Conservation (phyloP, 1,284 basidiomycete species). For the Leccinum insigne region DNA sequence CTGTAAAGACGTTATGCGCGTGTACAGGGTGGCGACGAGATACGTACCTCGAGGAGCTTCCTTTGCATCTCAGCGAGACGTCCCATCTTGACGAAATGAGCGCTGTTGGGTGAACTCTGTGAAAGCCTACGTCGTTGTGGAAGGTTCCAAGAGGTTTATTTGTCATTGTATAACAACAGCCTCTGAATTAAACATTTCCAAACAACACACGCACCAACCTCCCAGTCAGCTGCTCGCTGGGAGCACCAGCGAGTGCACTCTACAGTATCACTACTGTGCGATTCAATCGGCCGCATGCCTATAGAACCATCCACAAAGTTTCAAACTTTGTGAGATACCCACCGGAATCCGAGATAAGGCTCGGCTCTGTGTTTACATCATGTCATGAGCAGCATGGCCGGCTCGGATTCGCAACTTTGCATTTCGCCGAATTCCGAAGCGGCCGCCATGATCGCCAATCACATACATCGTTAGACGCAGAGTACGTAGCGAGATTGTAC, state of each 20-base stretch:
- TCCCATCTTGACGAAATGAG: slow-evolving; percentile 58
- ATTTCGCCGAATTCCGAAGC: neutral
- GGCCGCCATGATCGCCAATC: slow-evolving; percentile 16
- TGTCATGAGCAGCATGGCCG: slow-evolving; percentile 1
- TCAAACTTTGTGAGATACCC: slow-evolving; percentile 10
- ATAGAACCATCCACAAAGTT: neutral
- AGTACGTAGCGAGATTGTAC: slow-evolving; percentile 15
- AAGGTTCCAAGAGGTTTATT: slow-evolving; percentile 23
- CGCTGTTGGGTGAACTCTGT: slow-evolving; percentile 3
- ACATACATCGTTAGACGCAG: slow-evolving; percentile 1
- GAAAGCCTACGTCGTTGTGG: slow-evolving; percentile 1
- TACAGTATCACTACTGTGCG: neutral
- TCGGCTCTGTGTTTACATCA: slow-evolving; percentile 2
- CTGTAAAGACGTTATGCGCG: slow-evolving; percentile 40
- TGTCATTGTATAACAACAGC: slow-evolving; percentile 31
- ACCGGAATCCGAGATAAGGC: slow-evolving; percentile 17
- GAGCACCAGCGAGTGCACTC: neutral
- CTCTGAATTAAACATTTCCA: slow-evolving; percentile 28
- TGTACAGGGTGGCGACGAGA: neutral
- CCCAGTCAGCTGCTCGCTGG: neutral
- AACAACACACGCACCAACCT: slow-evolving; percentile 23
- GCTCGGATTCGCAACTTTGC: neutral
- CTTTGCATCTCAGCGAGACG: slow-evolving; percentile 90
- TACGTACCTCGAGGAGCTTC: slow-evolving; percentile 83
- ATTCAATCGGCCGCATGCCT: neutral